Evolutionary conservation across 1,284 basidiomycete species (phyloP), one percentile per base, ranked within the genome.

Genomic region (Taiwanofungus camphoratus): DNA sequence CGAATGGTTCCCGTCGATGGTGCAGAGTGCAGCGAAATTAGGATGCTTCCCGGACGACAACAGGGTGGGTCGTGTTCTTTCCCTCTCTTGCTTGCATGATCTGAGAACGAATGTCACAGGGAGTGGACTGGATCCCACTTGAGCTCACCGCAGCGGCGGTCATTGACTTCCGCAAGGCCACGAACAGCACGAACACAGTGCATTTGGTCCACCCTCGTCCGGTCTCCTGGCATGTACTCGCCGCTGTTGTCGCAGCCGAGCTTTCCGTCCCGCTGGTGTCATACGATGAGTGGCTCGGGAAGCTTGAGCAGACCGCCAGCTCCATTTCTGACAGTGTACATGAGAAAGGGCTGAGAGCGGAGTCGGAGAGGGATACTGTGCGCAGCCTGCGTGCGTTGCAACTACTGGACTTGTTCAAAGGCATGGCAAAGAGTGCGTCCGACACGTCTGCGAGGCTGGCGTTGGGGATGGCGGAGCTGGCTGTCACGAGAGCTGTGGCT

Each of bases 1-100:
- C 11, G 71, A 76, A 40, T 74, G 71, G 71, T 55, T 73, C 9
- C 71, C 71, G 0, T 56, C 61, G 32, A 55, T 74, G 3, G 59
- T 73, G 15, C 61, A 65, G 41, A 64, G 62, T 0, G 58, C 57
- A 11, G 26, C 57, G 2, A 45, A 52, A 8, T 50, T 64, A 3
- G 52, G 54, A 2, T 55, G 41, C 11, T 44, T 70, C 7, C 63
- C 65, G 2, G 45, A 50, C 30, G 43, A 52, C 22, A 30, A 47
- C 12, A 42, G 50, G 23, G 58, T 59, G 32, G 27, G 53, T 46
- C 29, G 18, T 20, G n/a, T 24, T 16, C 31, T 12, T 2, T 34
- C 3, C 6, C 36, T 5, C 12, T 15, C 9, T 6, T 26, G 16
- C 15, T 9, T 8, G 39, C 19, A 29, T 40, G 9, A 30, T 19